phyloP scores from a whole-genome alignment of 495 filamentous ascomycete species.

The Lasiosphaeris hirsuta region DNA sequence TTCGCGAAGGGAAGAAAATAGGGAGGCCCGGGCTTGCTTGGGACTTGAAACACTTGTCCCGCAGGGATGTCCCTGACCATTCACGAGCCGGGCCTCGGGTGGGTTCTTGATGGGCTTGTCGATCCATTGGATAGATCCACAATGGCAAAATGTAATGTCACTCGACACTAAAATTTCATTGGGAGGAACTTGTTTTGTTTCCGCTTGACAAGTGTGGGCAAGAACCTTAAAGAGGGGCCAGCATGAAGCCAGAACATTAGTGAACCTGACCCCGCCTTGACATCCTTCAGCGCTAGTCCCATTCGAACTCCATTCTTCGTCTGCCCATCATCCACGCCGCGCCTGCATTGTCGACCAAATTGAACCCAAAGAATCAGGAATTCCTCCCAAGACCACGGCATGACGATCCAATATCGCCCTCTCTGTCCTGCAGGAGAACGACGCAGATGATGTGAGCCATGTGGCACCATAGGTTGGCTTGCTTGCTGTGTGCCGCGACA shows the following conservation, averaged over 20 bases:
- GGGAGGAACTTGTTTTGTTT: too few species aligned
- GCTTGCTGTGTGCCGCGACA: too few species aligned
- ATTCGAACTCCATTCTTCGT: not conserved
- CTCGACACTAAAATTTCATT: too few species aligned
- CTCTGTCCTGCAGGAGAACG: too few species aligned
- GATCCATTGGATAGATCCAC: too few species aligned
- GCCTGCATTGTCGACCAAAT: not conserved
- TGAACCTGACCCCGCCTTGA: not conserved
- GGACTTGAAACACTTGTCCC: not conserved
- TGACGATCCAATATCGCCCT: conserved; percentile 4
- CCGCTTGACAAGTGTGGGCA: too few species aligned
- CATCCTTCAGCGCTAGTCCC: not conserved
- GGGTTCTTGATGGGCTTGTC: too few species aligned
- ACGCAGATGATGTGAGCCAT: not conserved
- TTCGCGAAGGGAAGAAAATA: not conserved
- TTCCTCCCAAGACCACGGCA: not conserved
- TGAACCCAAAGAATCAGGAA: not conserved
- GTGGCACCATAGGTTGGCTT: not conserved
- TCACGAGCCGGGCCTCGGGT: too few species aligned
- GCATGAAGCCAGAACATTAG: too few species aligned
- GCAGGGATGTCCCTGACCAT: not conserved
- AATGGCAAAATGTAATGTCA: too few species aligned
- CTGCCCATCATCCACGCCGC: too few species aligned
- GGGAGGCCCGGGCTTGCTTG: not conserved
- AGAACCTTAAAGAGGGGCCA: too few species aligned